phyloP scores from a whole-genome alignment of 352 stramenopile species.

The Phytophthora sp. region DNA sequence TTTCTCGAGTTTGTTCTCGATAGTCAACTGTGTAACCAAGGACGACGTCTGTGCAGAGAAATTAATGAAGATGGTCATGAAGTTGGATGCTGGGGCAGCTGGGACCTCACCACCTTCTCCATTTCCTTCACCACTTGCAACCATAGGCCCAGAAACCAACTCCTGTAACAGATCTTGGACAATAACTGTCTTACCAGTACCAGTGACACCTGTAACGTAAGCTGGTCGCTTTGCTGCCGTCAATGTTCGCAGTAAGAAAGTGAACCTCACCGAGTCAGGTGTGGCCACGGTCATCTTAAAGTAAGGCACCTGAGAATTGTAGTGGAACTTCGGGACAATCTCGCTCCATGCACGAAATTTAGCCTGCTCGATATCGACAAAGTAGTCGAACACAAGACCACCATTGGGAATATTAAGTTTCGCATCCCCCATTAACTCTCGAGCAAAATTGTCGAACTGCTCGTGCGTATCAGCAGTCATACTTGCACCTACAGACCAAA shows the following conservation, averaged over 20 bases:
- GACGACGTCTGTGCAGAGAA: slow-evolving; percentile 93
- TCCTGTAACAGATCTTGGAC: slow-evolving; percentile 80
- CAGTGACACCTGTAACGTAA: slow-evolving; percentile 90
- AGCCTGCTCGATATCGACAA: slow-evolving; percentile 64
- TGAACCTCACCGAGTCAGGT: slow-evolving; percentile 75
- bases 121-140: slow-evolving; percentile 7
- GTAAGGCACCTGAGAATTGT: slow-evolving; percentile 62
- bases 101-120: slow-evolving; percentile 30
- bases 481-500: slow-evolving; percentile 92
- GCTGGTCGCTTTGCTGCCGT: slow-evolving; percentile 73
- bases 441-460: slow-evolving; percentile 82
- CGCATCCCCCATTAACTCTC: slow-evolving; percentile 54
- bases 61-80: slow-evolving; percentile 87
- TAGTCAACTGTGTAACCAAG: slow-evolving; percentile 89
- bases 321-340: slow-evolving; percentile 73
- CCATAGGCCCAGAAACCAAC: slow-evolving; percentile 36
- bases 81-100: slow-evolving; percentile 42
- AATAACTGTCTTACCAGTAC: slow-evolving; percentile 91
- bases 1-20: slow-evolving; percentile 95
- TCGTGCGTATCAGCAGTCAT: slow-evolving; percentile 80
- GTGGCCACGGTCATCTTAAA: slow-evolving; percentile 88
- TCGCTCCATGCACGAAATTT: slow-evolving; percentile 64
- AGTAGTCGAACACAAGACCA: slow-evolving; percentile 89
- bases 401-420: slow-evolving; percentile 63
- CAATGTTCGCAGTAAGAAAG: slow-evolving; percentile 59